phyloP scores from a whole-genome alignment of 345 rosid species.

The Citrus hindsii region DNA sequence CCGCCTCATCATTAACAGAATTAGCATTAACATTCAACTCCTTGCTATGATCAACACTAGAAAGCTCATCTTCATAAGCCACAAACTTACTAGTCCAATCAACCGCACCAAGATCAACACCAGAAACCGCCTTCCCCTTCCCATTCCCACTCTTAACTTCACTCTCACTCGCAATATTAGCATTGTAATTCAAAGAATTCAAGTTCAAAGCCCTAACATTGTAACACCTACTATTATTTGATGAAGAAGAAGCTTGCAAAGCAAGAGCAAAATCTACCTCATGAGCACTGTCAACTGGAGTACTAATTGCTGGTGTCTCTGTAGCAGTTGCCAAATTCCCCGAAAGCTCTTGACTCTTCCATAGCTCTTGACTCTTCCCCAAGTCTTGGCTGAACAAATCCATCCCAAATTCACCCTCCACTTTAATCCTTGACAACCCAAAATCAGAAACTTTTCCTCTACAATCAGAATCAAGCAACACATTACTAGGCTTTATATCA shows the following conservation, averaged over 20 bases:
- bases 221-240: slow-evolving; percentile 61
- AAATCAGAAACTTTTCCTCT: slow-evolving; percentile 92
- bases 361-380: slow-evolving; percentile 74
- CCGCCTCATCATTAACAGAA: slow-evolving; percentile 38
- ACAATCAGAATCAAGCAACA: slow-evolving; percentile 76
- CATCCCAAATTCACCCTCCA: slow-evolving; percentile 70
- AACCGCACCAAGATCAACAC: slow-evolving; percentile 43
- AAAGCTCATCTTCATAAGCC: slow-evolving; percentile 52
- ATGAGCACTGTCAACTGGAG: slow-evolving; percentile 42
- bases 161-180: slow-evolving; percentile 37
- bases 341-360: slow-evolving; percentile 61
- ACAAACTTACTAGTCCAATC: slow-evolving; percentile 60
- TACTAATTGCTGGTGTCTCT: slow-evolving; percentile 52
- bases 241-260: slow-evolving; percentile 89
- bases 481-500: slow-evolving; percentile 93
- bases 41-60: slow-evolving; percentile 45
- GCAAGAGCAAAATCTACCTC: slow-evolving; percentile 96
- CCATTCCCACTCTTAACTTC: slow-evolving; percentile 35
- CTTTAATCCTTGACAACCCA: slow-evolving; percentile 85
- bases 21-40: slow-evolving; percentile 50
- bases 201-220: slow-evolving; percentile 57
- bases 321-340: slow-evolving; percentile 54
- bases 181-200: slow-evolving; percentile 44
- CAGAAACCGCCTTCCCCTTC: slow-evolving; percentile 75
- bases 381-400: slow-evolving; percentile 88